phyloP scores from a whole-genome alignment of 495 filamentous ascomycete genomes.

The Podospora bellae-mahoneyi region DNA sequence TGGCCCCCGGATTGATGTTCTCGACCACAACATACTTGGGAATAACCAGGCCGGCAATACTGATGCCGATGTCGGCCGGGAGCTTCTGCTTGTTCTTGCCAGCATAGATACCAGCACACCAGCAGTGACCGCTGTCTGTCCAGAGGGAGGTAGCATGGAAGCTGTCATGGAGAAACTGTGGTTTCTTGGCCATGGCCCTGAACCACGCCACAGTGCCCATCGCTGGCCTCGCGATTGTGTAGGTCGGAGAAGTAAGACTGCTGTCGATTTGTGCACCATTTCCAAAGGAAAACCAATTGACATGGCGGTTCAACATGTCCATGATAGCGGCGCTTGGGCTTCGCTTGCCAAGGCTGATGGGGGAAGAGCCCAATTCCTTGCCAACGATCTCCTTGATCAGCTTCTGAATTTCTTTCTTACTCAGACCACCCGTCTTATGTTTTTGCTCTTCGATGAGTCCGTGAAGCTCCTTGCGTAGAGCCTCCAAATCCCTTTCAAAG shows the following conservation, averaged over 20 bases:
- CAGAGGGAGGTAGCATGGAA: constrained; percentile 51
- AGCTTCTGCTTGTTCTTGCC: constrained; percentile 22
- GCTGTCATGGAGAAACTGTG: constrained; percentile 30
- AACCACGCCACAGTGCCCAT: constrained; percentile 27
- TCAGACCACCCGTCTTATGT: constrained; percentile 19
- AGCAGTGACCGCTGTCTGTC: constrained; percentile 64
- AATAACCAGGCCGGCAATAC: constrained; percentile 45
- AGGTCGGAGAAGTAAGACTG: constrained; percentile 29
- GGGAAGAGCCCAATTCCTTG: constrained; percentile 28
- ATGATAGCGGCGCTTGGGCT: constrained; percentile 27
- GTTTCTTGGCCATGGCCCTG: constrained; percentile 20
- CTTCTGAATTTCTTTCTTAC: constrained; percentile 32
- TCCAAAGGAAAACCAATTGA: constrained; percentile 43
- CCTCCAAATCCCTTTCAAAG: constrained; percentile 21
- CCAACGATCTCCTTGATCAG: constrained; percentile 38
- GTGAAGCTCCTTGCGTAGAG: constrained; percentile 21
- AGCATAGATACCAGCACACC: constrained; percentile 49
- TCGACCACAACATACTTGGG: constrained; percentile 59
- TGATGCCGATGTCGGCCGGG: constrained; percentile 46
- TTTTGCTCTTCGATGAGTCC: constrained; percentile 18
- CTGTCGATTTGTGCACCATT: constrained; percentile 36
- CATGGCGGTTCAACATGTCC: constrained; percentile 33
- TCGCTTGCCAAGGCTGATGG: constrained; percentile 18
- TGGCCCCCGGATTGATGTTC: constrained; percentile 53
- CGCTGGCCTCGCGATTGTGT: constrained; percentile 13